Conservation (phyloP, 495 filamentous ascomycete species). For the Gamarada debralockiae region DNA sequence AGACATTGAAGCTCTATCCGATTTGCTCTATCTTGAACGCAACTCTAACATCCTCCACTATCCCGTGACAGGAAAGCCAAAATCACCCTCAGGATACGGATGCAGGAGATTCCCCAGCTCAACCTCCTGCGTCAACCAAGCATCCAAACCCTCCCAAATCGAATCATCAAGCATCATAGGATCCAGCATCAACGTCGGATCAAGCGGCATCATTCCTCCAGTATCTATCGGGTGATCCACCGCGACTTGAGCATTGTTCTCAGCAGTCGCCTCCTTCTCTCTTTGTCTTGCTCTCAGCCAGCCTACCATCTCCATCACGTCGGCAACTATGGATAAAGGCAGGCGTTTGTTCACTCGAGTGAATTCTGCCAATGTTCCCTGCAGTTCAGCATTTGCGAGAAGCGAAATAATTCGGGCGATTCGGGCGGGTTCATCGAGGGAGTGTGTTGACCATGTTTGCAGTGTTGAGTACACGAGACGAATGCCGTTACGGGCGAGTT, state of each 20-base stretch:
- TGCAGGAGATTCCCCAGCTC: background rate
- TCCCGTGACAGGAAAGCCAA: background rate
- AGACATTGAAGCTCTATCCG: no score
- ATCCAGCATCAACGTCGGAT: background rate
- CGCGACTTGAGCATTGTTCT: background rate
- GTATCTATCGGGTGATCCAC: no score
- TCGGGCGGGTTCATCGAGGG: background rate
- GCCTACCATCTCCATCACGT: background rate
- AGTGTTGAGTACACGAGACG: background rate
- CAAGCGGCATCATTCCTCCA: no score
- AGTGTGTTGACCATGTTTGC: background rate
- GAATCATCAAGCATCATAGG: background rate
- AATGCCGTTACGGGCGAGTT: background rate
- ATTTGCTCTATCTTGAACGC: no score
- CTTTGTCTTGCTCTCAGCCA: conserved; percentile 1
- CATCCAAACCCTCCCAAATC: background rate
- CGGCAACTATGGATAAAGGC: background rate
- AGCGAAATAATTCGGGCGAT: background rate
- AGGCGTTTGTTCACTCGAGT: background rate
- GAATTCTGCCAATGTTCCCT: background rate
- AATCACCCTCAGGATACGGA: background rate
- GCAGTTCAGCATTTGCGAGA: background rate
- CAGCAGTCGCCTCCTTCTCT: background rate
- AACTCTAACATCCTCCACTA: background rate
- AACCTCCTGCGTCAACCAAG: background rate